phyloP scores from a whole-genome alignment of 306 rosid species.

The Cicer bijugum region DNA sequence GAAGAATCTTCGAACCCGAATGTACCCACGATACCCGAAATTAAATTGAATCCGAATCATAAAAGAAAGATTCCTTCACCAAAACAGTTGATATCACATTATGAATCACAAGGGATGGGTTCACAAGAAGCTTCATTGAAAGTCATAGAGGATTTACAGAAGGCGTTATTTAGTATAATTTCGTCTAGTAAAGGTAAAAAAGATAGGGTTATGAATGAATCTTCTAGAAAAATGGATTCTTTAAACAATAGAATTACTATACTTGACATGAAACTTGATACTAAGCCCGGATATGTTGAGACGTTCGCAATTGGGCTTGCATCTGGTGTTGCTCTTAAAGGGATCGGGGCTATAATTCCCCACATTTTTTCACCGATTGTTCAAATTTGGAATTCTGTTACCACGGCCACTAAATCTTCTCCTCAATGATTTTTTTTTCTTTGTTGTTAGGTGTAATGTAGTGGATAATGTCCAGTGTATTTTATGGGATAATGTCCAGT shows the following conservation, averaged over 20 bases:
- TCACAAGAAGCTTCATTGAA: slow-evolving; percentile 68
- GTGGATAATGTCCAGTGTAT: too few relatives aligned
- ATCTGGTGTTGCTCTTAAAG: slow-evolving; percentile 70
- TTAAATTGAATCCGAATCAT: background rate
- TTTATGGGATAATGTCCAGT: too few relatives aligned
- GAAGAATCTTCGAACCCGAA: slow-evolving; percentile 1
- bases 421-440: slow-evolving; percentile 27
- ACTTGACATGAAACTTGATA: slow-evolving; percentile 76
- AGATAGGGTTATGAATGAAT: slow-evolving; percentile 57
- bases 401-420: slow-evolving; percentile 47
- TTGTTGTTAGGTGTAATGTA: too few relatives aligned
- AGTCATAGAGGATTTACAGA: slow-evolving; percentile 89
- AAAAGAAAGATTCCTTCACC: slow-evolving; percentile 67
- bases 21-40: background rate
- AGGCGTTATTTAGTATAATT: slow-evolving; percentile 66
- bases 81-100: slow-evolving; percentile 71
- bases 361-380: slow-evolving; percentile 60
- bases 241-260: slow-evolving; percentile 57
- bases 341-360: slow-evolving; percentile 58
- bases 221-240: slow-evolving; percentile 69
- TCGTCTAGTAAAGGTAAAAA: slow-evolving; percentile 73
- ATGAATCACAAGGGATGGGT: slow-evolving; percentile 80
- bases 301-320: slow-evolving; percentile 74
- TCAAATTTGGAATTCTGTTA: slow-evolving; percentile 71
- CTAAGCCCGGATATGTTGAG: slow-evolving; percentile 78